Evolutionary conservation across 441 rosid species (phyloP).

Genomic region (Populus hybrid): DNA sequence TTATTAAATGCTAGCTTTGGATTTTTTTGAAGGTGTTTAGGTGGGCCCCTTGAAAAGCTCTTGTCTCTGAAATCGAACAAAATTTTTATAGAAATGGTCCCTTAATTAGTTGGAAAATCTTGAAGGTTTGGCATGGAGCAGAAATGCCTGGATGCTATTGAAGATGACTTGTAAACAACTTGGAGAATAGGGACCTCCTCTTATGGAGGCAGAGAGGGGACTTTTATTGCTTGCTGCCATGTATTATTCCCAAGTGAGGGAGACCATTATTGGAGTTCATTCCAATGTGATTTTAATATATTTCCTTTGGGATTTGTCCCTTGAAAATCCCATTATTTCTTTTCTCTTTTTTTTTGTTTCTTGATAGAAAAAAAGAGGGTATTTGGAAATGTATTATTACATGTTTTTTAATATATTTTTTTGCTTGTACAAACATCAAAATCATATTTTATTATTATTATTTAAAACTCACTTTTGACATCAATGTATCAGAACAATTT

Average conservation of each 20-base stretch:
- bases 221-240: background rate
- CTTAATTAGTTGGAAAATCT: conserved; percentile 14
- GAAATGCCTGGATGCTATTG: background rate
- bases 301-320: too few species aligned
- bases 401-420: too few species aligned
- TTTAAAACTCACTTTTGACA: too few species aligned
- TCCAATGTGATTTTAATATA: background rate
- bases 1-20: conserved; percentile 30
- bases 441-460: too few species aligned
- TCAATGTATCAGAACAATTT: too few species aligned
- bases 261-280: conserved; percentile 1
- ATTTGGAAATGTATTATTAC: too few species aligned
- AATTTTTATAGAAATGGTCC: background rate
- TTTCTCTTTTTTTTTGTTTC: too few species aligned
- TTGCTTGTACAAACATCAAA: too few species aligned
- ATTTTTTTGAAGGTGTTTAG: conserved; percentile 11
- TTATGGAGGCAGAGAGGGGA: background rate
- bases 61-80: background rate
- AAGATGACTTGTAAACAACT: conserved; percentile 22
- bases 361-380: too few species aligned
- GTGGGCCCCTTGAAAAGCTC: background rate
- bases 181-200: background rate
- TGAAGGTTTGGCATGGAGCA: background rate
- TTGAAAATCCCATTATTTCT: too few species aligned
- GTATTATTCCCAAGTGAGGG: background rate